Evolutionary conservation across 1,284 basidiomycete genomes (phyloP).

Genomic region (Mycena citricolor): DNA sequence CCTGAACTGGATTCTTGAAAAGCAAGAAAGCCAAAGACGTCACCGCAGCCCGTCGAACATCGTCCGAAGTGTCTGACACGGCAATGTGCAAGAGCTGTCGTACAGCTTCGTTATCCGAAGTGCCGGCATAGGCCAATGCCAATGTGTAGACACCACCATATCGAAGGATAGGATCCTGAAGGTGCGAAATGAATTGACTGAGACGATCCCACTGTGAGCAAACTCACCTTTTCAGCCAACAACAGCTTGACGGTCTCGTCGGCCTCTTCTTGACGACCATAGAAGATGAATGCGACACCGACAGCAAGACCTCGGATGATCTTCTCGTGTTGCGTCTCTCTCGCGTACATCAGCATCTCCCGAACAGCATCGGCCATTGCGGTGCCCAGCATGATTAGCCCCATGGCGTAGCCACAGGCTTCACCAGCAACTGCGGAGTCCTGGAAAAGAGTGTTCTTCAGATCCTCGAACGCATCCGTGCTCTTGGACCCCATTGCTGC

Average conservation of each 20-base stretch:
- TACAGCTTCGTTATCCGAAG: slow-evolving; percentile 89
- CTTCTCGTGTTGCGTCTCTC: slow-evolving; percentile 97
- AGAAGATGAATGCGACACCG: slow-evolving; percentile 88
- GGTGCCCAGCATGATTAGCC: slow-evolving; percentile 92
- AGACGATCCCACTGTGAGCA: too few relatives aligned
- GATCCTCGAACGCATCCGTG: slow-evolving; percentile 85
- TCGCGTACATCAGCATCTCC: slow-evolving; percentile 93
- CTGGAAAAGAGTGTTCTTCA: slow-evolving; percentile 85
- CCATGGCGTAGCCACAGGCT: slow-evolving; percentile 94
- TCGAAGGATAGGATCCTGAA: slow-evolving; percentile 88
- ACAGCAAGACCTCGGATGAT: slow-evolving; percentile 93
- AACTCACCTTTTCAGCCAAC: slow-evolving; percentile 78
- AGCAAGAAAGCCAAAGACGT: slow-evolving; percentile 92
- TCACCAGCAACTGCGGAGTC: slow-evolving; percentile 95
- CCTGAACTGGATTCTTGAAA: slow-evolving; percentile 93
- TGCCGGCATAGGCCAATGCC: slow-evolving; percentile 92
- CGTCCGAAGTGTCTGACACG: slow-evolving; percentile 95
- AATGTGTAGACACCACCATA: slow-evolving; percentile 96
- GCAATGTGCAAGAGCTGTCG: slow-evolving; percentile 90
- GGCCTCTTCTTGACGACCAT: slow-evolving; percentile 88
- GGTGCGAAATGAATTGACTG: slow-evolving; percentile 4
- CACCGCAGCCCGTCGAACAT: slow-evolving; percentile 92
- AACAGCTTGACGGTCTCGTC: slow-evolving; percentile 75
- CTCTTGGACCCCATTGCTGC: slow-evolving; percentile 90
- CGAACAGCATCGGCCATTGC: slow-evolving; percentile 75